phyloP scores from a whole-genome alignment of 768 basidiomycete genomes.

The Cantharellus cinnabarinus region DNA sequence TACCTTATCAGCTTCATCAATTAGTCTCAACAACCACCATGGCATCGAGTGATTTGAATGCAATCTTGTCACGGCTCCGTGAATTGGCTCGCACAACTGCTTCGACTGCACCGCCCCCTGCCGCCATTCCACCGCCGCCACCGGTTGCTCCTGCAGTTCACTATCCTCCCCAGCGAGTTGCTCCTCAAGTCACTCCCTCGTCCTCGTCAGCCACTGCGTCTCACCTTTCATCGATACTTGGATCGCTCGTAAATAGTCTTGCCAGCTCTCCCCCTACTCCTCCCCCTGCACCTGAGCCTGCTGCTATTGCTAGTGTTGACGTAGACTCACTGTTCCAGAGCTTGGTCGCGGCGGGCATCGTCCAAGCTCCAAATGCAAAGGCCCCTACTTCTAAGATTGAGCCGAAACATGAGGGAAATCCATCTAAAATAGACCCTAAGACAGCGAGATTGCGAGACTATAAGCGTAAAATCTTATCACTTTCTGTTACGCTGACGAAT shows the following conservation, averaged over 20 bases:
- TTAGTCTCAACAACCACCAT: conserved; percentile 58
- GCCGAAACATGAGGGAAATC: conserved; percentile 2
- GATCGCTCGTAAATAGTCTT: background rate
- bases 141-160: background rate
- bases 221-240: background rate
- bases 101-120: conserved; percentile 19
- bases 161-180: background rate
- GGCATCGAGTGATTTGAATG: conserved; percentile 55
- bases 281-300: conserved; percentile 14
- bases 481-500: conserved; percentile 40
- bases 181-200: conserved; percentile 3
- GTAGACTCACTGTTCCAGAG: conserved; percentile 21
- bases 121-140: conserved; percentile 14
- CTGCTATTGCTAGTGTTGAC: conserved; percentile 14
- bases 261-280: conserved; percentile 12
- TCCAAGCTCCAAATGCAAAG: conserved; percentile 13
- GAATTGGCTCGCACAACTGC: conserved; percentile 7
- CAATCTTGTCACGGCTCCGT: conserved; percentile 57
- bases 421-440: conserved; percentile 18
- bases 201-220: conserved; percentile 2
- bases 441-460: conserved; percentile 36
- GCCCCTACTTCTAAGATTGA: background rate
- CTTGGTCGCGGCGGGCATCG: conserved; percentile 61
- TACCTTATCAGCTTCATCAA: conserved; percentile 32
- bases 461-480: conserved; percentile 34